Evolutionary conservation across 805 yeast species (phyloP), one percentile per base, ranked within the genome.

Genomic region (Ogataea methylovora): DNA sequence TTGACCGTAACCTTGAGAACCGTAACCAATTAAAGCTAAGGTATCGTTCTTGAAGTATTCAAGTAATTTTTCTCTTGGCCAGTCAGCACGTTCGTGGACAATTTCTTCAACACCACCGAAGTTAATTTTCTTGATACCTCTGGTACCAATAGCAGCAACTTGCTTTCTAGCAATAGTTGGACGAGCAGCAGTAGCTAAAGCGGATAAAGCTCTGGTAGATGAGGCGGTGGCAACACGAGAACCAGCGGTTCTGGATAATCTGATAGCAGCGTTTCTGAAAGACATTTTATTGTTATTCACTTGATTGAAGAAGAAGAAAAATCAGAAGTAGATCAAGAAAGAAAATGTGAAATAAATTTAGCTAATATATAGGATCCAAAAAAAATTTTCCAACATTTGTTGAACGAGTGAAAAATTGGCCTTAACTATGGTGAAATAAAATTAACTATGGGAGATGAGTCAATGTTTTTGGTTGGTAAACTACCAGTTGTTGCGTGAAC

Each of bases 1-100:
- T 76, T 92, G 98, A 64, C 98, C 98, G 77, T 92, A 90, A 76
- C 98, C 98, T 74, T 92, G 98, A 50, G 98, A 90, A 63, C 98
- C 98, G 80, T 92, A 92, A 69, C 98, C 98, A 53, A 92, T 88
- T 60, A 92, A 71, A 51, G 98, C 97, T 60, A 92, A 73, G 43
- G 98, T 92, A 66, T 92, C 97, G 68, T 88, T 73, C 79, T 92
- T 90, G 87, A 92, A 92, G 78, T 88, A 92, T 58, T 86, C 88
- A 46, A 81, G 76, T 58, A 92, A 75, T 75, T 84, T 90, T 72
- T 90, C 97, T 65, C 82, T 76, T 69, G 98, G 98, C 98, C 98
- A 92, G 84, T 92, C 98, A 56, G 87, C 81, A 71, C 98, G 85
- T 76, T 92, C 97, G 75, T 92, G 90, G 51, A 92, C 98, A 51